Evolutionary conservation across 2,329 filamentous ascomycete genomes (phyloP).

Genomic region (Aspergillus tanneri): DNA sequence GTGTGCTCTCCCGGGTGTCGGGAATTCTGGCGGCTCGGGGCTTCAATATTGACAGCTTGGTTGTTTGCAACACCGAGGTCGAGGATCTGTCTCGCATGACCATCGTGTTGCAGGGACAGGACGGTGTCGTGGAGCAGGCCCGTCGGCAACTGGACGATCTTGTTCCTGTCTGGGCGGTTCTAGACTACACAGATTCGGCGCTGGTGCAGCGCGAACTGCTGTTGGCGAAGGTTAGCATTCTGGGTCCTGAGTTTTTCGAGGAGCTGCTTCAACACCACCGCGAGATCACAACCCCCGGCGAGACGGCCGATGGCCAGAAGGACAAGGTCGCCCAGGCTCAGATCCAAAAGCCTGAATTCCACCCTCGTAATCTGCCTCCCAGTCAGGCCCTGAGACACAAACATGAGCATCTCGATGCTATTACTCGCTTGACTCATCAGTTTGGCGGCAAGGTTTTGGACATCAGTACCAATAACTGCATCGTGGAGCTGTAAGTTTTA

Average conservation of each 20-base stretch:
- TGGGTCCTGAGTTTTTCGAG: slow-evolving; percentile 97
- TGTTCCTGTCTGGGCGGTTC: slow-evolving; percentile 95
- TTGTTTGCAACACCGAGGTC: slow-evolving; percentile 97
- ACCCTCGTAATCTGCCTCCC: slow-evolving; percentile 79
- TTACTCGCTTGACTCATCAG: slow-evolving; percentile 95
- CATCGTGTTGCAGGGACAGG: slow-evolving; percentile 92
- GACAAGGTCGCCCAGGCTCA: slow-evolving; percentile 14
- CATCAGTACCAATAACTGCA: slow-evolving; percentile 97
- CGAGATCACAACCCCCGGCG: slow-evolving; percentile 68
- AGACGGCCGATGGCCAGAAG: slow-evolving; percentile 34
- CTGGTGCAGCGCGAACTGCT: slow-evolving; percentile 94
- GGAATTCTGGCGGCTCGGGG: slow-evolving; percentile 93
- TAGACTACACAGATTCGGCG: slow-evolving; percentile 90
- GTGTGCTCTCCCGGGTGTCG: slow-evolving; percentile 92
- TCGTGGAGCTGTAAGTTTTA: slow-evolving; percentile 85
- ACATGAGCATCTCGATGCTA: slow-evolving; percentile 93
- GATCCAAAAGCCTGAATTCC: slow-evolving; percentile 63
- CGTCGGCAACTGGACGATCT: slow-evolving; percentile 92
- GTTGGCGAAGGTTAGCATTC: slow-evolving; percentile 92
- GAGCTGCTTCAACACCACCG: slow-evolving; percentile 93
- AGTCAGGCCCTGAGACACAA: slow-evolving; percentile 93
- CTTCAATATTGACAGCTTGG: slow-evolving; percentile 98
- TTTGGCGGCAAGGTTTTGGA: slow-evolving; percentile 97
- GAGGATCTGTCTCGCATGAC: slow-evolving; percentile 98
- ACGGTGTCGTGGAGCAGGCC: slow-evolving; percentile 96